Evolutionary conservation across 306 rosid species (phyloP), one percentile per base, ranked within the genome.

Genomic region (Pterocarpus santalinus): DNA sequence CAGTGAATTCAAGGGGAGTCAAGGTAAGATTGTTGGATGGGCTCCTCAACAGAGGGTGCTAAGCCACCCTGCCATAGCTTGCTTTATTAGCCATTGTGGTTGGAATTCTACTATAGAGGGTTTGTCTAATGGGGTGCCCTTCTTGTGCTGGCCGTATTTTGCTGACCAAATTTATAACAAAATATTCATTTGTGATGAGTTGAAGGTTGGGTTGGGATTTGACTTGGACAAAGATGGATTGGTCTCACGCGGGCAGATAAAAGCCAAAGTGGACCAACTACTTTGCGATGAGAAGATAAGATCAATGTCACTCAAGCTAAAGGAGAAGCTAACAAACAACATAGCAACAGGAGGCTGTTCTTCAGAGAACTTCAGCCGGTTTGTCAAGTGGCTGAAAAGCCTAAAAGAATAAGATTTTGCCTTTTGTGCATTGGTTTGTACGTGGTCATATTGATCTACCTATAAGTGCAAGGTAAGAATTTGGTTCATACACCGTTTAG

Each of bases 61-160:
- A n/a, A 7, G 61, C 64, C 33, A 58, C 64, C 30, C 61, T 55
- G 61, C 61, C 17, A 16, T 55, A 15, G 61, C 61, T 55, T 55
- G 61, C 8, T 55, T 55, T 55, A 30, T 55, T 15, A 62, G 16
- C 33, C 85, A 85, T 15, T 88, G 86, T 46, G 86, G 86, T 13
- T 86, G 86, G 89, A 86, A 82, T 39, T 86, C 86, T 3, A 56
- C 64, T 4, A 8, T 81, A 8, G 90, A 87, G 35, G 86, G 90
- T 13, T 52, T 87, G 16, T 47, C 55, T 60, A 65, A 32, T 65
- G 88, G 83, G 46, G 62, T 82, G 0, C 85, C 85, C 28, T 85
- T 85, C 53, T 32, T 85, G 63, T 87, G 87, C 57, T 87, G 88
- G 87, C 88, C 87, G n/a, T 77, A 46, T 64, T 73, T 76, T 62